A percentile compares a stretch with the other conserved stretches of the same genome.
Evolutionary conservation across 495 filamentous ascomycete species (phyloP).

Genomic region (Hypoxylon perforatum): DNA sequence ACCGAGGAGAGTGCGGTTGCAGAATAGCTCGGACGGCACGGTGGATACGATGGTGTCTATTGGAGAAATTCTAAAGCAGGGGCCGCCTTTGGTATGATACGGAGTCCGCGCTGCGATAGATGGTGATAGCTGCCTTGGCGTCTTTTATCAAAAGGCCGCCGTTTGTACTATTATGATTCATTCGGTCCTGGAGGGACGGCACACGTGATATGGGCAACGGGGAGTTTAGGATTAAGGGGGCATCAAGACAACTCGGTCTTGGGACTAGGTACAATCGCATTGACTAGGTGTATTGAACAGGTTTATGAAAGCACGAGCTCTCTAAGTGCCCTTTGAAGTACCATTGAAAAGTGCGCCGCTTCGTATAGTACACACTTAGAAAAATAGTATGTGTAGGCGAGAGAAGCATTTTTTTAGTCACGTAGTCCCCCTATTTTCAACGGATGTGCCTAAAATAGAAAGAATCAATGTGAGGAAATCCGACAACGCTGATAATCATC

Average conservation of each 20-base stretch:
- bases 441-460: too few relatives aligned
- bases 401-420: too few relatives aligned
- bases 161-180: constrained; percentile 6
- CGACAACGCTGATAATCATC: too few relatives aligned
- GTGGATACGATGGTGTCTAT: constrained; percentile 38
- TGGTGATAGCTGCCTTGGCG: neutral
- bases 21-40: constrained; percentile 37
- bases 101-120: too few relatives aligned
- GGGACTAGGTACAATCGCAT: neutral
- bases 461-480: too few relatives aligned
- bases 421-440: too few relatives aligned
- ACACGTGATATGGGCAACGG: constrained; percentile 2
- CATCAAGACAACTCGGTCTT: constrained; percentile 14
- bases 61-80: constrained; percentile 38
- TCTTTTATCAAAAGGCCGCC: neutral
- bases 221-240: constrained; percentile 26
- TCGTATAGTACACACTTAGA: neutral
- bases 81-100: constrained; percentile 26
- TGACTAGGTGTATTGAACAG: constrained; percentile 11
- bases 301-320: neutral
- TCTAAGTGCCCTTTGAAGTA: neutral
- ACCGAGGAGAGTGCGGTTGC: constrained; percentile 30
- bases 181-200: constrained; percentile 2
- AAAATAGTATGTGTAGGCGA: too few relatives aligned
- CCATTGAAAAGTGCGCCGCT: neutral